Base-by-base conservation (phyloP, 1,139 yeast genomes). In the Hemisphaericaspora lyxosophila region DNA sequence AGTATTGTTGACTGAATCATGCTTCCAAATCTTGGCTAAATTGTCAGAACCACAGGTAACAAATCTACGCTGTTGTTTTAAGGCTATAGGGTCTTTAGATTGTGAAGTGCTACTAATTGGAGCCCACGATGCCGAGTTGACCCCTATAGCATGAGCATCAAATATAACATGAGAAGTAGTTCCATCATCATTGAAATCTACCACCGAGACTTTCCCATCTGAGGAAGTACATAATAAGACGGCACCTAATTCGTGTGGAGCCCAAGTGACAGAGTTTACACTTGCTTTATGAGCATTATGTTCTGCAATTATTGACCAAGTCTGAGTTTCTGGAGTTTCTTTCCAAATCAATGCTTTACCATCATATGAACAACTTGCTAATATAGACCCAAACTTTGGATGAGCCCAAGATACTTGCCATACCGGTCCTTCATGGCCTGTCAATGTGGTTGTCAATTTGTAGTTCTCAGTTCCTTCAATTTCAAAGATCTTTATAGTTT, bases 361-460 rank as follows among this genome's bases (percentile, higher is more conserved):
- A 57, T 92, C 98, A 56, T 88, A 94, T 1, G 96, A 87, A 50
- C 96, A 89, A 20, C 96, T 85, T 0, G 98, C 98, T 49, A 92
- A 73, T 48, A 92, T 87, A 5, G 89, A 85, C 26, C 98, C 98
- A 57, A 92, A 92, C 62, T 92, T 92, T 30, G 99, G 98, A 60
- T 94, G 98, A 2, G 98, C 97, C 99, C 98, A 92, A 37, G 90
- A 80, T 24, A 90, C 95, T 65, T 92, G 96, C 98, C 99, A 94
- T 35, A 94, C 97, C 8, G 98, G 97, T 16, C 98, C 98, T 48
- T 89, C 96, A 61, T 92, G 99, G 22, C 73, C 96, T 79, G 56
- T 76, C 49, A 92, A 71, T 1, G 97, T 89, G 49, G 89, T 96
- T 23, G 83, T 73, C 38, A 89, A 70, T 57, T 76, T 82, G 61